Evolutionary conservation across 2,329 filamentous ascomycete genomes (phyloP), one percentile per base, ranked within the genome.

Genomic region (Phialophora tarda): DNA sequence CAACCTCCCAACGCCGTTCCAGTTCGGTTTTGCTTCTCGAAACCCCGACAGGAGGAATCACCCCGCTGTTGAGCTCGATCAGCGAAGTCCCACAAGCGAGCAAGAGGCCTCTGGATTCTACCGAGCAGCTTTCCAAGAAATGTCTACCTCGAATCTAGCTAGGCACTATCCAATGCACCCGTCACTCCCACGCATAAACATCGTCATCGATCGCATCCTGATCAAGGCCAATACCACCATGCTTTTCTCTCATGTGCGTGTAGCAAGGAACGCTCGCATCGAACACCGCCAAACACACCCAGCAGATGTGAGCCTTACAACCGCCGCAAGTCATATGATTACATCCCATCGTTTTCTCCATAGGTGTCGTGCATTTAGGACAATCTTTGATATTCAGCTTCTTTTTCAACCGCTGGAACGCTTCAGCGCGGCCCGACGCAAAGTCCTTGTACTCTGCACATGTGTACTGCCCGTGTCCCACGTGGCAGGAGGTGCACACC

Each of bases 391-490:
- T 65, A n/a, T 65, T 62, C 5, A 65, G 41, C 26, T 65, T 23
- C n/a, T 51, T 57, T 30, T 65, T 65, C 28, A 65, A 57, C 26
- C 12, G 50, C 53, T 47, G 17, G 28, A 62, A 59, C 7, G 63
- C 63, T 51, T 69, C 68, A 47, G 60, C 48, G 8, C 68, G 66
- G 30, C 71, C 72, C 1, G 72, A 72, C 34, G 53, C 54, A 51
- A 71, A 64, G 53, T 74, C 69, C 55, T 73, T 74, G 64, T 70
- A 71, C 32, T 73, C 71, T 5, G 71, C 72, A 62, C 73, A 75
- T 0, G 71, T 72, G 14, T 68, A 67, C 7, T 62, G 50, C 17
- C 59, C 68, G 30, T 75, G 73, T 23, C 38, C 61, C 14, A 47
- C 63, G 44, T 74, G 71, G 61, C 73, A 75, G 12, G 70, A 66